Percentiles rank a stretch among this genome's conserved stretches.
These are phyloP conservation scores for Canavalia ensiformis DNA, from an alignment of 306 rosid species.

Conservation along the genomic window DNA sequence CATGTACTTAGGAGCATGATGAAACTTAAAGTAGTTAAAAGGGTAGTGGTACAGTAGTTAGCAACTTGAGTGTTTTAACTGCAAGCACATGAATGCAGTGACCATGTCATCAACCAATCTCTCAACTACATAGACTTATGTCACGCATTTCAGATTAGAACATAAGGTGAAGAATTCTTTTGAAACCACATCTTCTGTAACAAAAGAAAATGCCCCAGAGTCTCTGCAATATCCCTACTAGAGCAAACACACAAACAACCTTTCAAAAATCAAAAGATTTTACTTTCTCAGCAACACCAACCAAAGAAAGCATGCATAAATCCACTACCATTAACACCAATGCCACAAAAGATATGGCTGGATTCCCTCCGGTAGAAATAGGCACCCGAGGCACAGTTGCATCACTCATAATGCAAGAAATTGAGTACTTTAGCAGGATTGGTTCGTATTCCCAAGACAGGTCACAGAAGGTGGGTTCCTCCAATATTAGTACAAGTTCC, in stretches of 20 bases:
- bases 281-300: constrained; percentile 50
- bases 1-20: constrained; percentile 40
- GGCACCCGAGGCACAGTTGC: constrained; percentile 78
- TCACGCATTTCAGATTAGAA: constrained; percentile 52
- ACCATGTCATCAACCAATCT: constrained; percentile 55
- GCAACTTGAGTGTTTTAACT: constrained; percentile 54
- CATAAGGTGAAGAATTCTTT: constrained; percentile 53
- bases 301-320: constrained; percentile 54
- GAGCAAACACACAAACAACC: constrained; percentile 52
- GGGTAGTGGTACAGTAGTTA: constrained; percentile 46
- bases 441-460: constrained; percentile 51
- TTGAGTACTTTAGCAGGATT: constrained; percentile 63
- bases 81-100: constrained; percentile 68
- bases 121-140: constrained; percentile 29
- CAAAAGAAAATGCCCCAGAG: constrained; percentile 55
- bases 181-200: constrained; percentile 50
- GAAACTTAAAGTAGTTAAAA: constrained; percentile 47
- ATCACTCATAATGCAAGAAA: constrained; percentile 76
- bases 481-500: constrained; percentile 48
- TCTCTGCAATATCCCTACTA: constrained; percentile 52
- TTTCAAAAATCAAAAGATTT: constrained; percentile 57
- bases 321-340: constrained; percentile 46
- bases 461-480: constrained; percentile 53
- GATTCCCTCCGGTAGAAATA: constrained; percentile 60
- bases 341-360: constrained; percentile 53